Evolutionary conservation across 495 filamentous ascomycete species (phyloP), one percentile per base, ranked within the genome.

Genomic region (Aspergillus funiculosus): DNA sequence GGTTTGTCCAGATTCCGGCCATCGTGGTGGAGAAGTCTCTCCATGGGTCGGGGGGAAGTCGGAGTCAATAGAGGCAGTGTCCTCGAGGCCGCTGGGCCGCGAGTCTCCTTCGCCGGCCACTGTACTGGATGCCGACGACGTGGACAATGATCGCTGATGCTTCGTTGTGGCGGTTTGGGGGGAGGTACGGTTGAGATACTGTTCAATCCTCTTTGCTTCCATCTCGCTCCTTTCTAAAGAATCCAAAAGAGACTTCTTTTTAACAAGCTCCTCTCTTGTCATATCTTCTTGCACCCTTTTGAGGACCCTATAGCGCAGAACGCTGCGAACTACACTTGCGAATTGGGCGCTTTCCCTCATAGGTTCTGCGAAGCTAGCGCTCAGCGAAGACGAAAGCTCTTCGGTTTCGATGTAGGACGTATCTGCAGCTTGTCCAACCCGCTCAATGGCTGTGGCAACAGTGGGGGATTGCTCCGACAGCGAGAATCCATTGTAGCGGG

Each of bases 311-410:
- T 94, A 98, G 29, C 88, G 76, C 13, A 98, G 66, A 18, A 97
- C 90, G 42, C 70, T 84, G 13, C 92, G 80, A 8, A 98, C 92
- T 0, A 98, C 86, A 17, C 92, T 88, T 0, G 92, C 92, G 59
- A 98, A 97, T 57, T 98, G 92, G 11, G 92, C 92, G 51, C 85
- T 94, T 63, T 98, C 92, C 25, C 92, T 78, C 86, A 98, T 94
- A 3, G 92, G 92, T 56, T 98, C 92, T 0, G 92, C 91, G 63
- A 98, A 98, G 50, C 79, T 87, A 1, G 89, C 88, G 11, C 87
- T 87, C 26, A 98, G 62, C 0, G 83, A 80, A 2, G 78, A 77
- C 1, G 90, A 89, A 2, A 98, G 70, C 57, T 97, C 92, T 54
- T 94, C 89, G 0, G 91, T 95, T 18, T 88, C 89, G 44, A 98